Conservation (phyloP, 805 yeast genomes). For the Metschnikowia dekortorum region DNA sequence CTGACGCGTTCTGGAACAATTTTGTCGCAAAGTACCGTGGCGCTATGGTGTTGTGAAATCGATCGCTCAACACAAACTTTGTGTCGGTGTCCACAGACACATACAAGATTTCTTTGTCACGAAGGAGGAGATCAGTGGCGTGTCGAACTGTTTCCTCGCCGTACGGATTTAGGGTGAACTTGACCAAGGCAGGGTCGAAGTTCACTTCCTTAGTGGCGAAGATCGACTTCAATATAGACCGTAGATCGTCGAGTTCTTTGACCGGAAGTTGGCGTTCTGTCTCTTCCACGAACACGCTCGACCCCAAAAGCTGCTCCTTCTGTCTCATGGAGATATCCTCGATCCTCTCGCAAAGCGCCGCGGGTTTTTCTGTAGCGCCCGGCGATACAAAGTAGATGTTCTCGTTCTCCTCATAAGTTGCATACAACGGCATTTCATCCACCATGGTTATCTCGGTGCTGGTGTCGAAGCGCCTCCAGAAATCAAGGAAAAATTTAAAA, state of each 20-base stretch:
- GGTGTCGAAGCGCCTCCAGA: conserved; percentile 61
- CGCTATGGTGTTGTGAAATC: conserved; percentile 36
- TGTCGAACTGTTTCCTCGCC: conserved; percentile 45
- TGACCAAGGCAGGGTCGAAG: conserved; percentile 46
- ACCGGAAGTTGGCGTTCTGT: conserved; percentile 4
- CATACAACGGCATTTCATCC: conserved; percentile 37
- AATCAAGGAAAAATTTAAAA: conserved; percentile 46
- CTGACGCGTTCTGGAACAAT: conserved; percentile 43
- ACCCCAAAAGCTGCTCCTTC: conserved; percentile 53
- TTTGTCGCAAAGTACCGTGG: conserved; percentile 32
- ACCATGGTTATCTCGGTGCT: conserved; percentile 22
- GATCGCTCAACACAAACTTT: conserved; percentile 55
- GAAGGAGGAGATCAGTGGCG: conserved; percentile 50
- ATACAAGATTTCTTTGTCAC: conserved; percentile 52
- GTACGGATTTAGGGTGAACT: conserved; percentile 39
- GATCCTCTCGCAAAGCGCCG: conserved; percentile 35
- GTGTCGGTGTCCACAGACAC: conserved; percentile 39
- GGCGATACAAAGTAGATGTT: conserved; percentile 39
- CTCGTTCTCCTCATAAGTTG: conserved; percentile 44
- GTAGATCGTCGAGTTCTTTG: conserved; percentile 29
- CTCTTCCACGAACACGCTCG: conserved; percentile 41
- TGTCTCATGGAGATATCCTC: conserved; percentile 66
- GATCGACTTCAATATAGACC: conserved; percentile 48
- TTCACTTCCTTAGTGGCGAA: conserved; percentile 50
- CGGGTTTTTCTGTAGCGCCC: conserved; percentile 6